Evolutionary conservation across 441 rosid species (phyloP).

Genomic region (Eugenia klotzschiana): DNA sequence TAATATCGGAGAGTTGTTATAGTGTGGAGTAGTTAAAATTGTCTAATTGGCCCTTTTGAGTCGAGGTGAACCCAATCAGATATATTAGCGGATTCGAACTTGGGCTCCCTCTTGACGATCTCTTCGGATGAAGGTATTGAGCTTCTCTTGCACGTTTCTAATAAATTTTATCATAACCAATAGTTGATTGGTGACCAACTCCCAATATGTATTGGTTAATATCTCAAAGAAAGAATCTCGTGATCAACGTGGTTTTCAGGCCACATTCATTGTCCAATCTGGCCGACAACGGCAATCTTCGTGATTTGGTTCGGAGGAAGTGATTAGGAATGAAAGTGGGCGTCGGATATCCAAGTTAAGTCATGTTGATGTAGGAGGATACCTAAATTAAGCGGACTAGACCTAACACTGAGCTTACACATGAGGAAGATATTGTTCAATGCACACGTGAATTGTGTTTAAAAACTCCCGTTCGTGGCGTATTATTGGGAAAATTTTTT

Average conservation of each 20-base stretch:
- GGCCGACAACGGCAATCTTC: background rate
- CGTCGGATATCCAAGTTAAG: background rate
- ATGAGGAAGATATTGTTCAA: background rate
- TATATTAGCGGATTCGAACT: background rate
- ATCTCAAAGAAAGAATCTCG: too few relatives aligned
- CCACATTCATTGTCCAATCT: too few relatives aligned
- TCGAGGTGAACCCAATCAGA: background rate
- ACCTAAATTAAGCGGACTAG: background rate
- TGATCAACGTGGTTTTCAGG: too few relatives aligned
- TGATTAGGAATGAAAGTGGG: background rate
- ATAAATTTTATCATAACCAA: background rate
- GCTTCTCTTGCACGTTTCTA: background rate
- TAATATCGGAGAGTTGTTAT: background rate
- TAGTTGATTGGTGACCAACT: too few relatives aligned
- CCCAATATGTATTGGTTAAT: too few relatives aligned
- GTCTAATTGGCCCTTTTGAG: too few relatives aligned
- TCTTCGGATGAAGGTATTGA: background rate
- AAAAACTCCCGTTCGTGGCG: too few relatives aligned
- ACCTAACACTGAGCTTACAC: too few relatives aligned
- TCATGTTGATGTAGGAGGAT: background rate
- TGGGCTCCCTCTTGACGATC: background rate
- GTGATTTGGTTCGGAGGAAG: background rate
- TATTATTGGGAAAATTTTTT: background rate
- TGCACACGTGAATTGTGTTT: background rate
- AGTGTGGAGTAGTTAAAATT: background rate